A percentile compares a stretch with the other conserved stretches of the same genome.
Conservation (phyloP, 371 early-diverging fungal species). For the Mortierella sp. region DNA sequence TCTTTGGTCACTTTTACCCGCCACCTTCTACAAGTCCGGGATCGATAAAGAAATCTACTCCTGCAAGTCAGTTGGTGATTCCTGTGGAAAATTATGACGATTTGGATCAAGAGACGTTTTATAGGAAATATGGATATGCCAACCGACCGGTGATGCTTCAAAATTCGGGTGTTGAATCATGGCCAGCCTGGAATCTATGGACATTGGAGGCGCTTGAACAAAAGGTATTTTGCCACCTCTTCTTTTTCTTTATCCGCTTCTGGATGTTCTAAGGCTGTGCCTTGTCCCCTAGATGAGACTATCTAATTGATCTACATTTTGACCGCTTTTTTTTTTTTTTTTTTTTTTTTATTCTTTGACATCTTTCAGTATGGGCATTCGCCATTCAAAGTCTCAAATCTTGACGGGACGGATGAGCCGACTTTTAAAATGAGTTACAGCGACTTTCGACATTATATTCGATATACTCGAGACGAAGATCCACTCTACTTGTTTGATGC, state of each 20-base stretch:
- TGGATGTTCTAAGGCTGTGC: too few species aligned
- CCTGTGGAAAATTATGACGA: conserved; percentile 38
- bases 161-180: conserved; percentile 49
- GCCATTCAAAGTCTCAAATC: conserved; percentile 45
- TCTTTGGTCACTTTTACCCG: conserved; percentile 51
- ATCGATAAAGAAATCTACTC: background rate
- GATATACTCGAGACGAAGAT: conserved; percentile 40
- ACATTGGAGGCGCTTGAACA: conserved; percentile 29
- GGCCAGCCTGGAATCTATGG: conserved; percentile 54
- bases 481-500: conserved; percentile 55
- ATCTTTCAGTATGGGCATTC: conserved; percentile 39
- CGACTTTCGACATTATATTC: conserved; percentile 46
- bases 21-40: conserved; percentile 40
- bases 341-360: background rate
- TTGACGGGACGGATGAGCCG: conserved; percentile 31
- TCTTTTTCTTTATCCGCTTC: background rate
- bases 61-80: conserved; percentile 8
- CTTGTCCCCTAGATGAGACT: too few species aligned
- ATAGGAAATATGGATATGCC: conserved; percentile 38
- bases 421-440: conserved; percentile 26
- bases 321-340: too few species aligned
- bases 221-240: conserved; percentile 17
- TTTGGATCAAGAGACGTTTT: conserved; percentile 36
- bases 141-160: conserved; percentile 50
- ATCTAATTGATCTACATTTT: too few species aligned